These are phyloP conservation scores for Hypoxylon sp. DNA, from an alignment of 2,329 filamentous ascomycete species.

Conservation along the genomic window DNA sequence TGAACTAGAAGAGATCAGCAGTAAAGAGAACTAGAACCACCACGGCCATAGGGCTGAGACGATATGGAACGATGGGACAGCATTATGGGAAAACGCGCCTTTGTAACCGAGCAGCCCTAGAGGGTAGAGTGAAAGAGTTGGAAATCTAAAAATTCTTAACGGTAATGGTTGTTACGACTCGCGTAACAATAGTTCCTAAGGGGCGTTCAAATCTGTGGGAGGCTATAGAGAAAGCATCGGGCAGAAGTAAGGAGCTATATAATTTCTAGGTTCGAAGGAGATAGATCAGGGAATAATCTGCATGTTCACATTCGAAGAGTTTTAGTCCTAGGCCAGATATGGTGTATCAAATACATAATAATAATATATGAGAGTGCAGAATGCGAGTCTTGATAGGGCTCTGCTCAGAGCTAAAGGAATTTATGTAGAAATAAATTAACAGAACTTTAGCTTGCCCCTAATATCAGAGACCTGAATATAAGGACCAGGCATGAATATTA, in stretches of 20 bases:
- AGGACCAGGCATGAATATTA: neutral
- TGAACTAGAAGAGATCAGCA: conserved; percentile 13
- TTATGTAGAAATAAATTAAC: neutral
- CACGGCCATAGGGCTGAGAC: neutral
- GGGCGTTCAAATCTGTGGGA: neutral
- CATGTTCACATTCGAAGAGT: neutral
- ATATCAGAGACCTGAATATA: neutral
- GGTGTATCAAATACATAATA: neutral
- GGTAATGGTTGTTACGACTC: neutral
- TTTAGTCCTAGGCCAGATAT: neutral
- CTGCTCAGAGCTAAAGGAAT: neutral
- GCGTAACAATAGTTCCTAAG: neutral
- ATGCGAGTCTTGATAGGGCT: neutral
- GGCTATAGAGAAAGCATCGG: neutral
- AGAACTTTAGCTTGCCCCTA: neutral
- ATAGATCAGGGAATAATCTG: neutral
- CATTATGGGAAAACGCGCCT: neutral
- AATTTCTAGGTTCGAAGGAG: too few species aligned
- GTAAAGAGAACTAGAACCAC: neutral
- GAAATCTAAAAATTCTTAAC: neutral
- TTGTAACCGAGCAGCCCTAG: neutral
- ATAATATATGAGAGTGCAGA: neutral
- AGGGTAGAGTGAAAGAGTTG: neutral
- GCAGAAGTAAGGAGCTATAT: neutral
- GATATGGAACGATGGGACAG: neutral